Percentiles rank a stretch among this genome's conserved stretches.
Conservation (phyloP, 768 basidiomycete genomes). For the Macrolepiota albuminosa region DNA sequence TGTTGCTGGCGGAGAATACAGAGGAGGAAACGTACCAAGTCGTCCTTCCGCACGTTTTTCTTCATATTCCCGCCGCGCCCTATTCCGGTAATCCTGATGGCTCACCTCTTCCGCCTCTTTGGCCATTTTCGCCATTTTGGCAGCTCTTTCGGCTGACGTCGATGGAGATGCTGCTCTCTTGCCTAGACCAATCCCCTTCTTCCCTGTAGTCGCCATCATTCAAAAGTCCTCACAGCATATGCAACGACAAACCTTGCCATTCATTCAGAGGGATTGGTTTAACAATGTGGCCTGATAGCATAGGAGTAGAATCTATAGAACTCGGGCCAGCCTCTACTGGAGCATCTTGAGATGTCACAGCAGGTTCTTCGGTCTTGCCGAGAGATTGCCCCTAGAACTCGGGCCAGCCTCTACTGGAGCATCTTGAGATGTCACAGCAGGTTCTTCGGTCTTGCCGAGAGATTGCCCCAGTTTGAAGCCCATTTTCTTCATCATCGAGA, state of each 20-base stretch:
- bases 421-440: slow-evolving; percentile 2
- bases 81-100: slow-evolving; percentile 62
- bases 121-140: slow-evolving; percentile 76
- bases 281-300: slow-evolving; percentile 33
- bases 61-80: slow-evolving; percentile 69
- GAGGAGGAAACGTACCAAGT: slow-evolving; percentile 34
- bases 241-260: slow-evolving; percentile 64
- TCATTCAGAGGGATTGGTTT: slow-evolving; percentile 75
- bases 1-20: neutral
- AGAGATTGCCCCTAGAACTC: slow-evolving; percentile 55
- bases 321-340: slow-evolving; percentile 1
- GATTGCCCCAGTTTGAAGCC: slow-evolving; percentile 84
- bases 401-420: no score
- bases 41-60: slow-evolving; percentile 69
- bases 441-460: slow-evolving; percentile 46
- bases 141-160: slow-evolving; percentile 53
- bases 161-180: slow-evolving; percentile 68
- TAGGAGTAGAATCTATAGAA: neutral
- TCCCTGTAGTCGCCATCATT: slow-evolving; percentile 41
- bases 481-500: slow-evolving; percentile 93
- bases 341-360: slow-evolving; percentile 1
- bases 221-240: slow-evolving; percentile 3
- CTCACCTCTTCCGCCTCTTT: slow-evolving; percentile 60
- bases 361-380: slow-evolving; percentile 37
- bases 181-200: slow-evolving; percentile 67